Base-by-base conservation (phyloP, 169 alveolate species). In the Plasmodium vivax region DNA sequence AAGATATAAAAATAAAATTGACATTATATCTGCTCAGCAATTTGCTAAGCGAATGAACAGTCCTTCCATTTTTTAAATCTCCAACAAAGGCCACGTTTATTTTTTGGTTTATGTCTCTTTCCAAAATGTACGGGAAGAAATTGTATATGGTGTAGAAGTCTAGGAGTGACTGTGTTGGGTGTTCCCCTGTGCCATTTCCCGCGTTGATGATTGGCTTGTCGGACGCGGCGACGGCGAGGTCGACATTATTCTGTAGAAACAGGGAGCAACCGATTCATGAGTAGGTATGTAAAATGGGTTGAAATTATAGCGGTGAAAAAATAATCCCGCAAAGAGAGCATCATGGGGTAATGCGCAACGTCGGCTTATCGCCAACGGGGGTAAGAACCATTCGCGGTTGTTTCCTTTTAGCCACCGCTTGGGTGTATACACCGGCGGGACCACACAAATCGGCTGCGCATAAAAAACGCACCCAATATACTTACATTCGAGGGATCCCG, bases 121-220 rank as follows among this genome's bases (percentile, higher is more conserved):
- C 91, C 79, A 96, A 47, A 27, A 94, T 72, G 56, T 47, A 43
- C 9, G 97, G 96, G 84, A 96, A 96, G 84, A 79, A 95, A 75
- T 93, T 92, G 62, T 85, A 92, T n/a, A 97, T 90, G 5, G 98
- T 97, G 92, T 96, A 96, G 30, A 97, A 82, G 93, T 97, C 98
- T 16, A 96, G 93, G 32, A 97, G 96, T 2, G 98, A 97, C 90
- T 97, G 98, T 14, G 98, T 96, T 27, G 98, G 98, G 93, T 97
- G 98, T 91, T 97, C 98, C 4, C 98, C 98, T 4, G 96, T 72
- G 41, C 98, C 98, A 74, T 96, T 97, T 32, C 98, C 98, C 3
- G 97, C 98, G 54, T 97, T 97, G 92, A 97, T 96, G 84, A 97
- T 94, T 62, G 98, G 97, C 12, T 96, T 96, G 62, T 34, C 72